A percentile compares a stretch with the other conserved stretches of the same genome.
phyloP scores from a whole-genome alignment of 192 early-diverging fungal genomes.

The Coemansia sp. region DNA sequence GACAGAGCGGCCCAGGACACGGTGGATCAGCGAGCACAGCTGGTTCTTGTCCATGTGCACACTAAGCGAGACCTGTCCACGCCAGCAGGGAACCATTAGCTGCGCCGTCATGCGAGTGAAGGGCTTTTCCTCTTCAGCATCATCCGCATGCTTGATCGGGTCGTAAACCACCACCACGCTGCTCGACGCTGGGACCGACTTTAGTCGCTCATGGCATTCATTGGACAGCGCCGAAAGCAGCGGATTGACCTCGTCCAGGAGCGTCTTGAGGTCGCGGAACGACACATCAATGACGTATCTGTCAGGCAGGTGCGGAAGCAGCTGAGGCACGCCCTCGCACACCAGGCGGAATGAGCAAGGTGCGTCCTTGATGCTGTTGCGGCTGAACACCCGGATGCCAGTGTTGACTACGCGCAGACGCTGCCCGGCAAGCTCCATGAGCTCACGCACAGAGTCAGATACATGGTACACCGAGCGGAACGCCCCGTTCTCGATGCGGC shows the following conservation, averaged over 20 bases:
- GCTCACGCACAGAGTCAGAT: conserved; percentile 72
- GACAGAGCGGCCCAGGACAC: conserved; percentile 50
- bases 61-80: conserved; percentile 72
- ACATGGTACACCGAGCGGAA: conserved; percentile 86
- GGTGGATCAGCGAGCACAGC: conserved; percentile 60
- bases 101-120: conserved; percentile 44
- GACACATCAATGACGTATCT: conserved; percentile 53
- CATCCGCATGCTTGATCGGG: conserved; percentile 24
- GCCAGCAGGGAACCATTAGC: conserved; percentile 73
- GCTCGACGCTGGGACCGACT: conserved; percentile 52
- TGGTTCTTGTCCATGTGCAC: conserved; percentile 77
- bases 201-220: conserved; percentile 44
- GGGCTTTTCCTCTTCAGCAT: conserved; percentile 37
- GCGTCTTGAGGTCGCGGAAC: conserved; percentile 52
- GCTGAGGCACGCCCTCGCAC: conserved; percentile 67
- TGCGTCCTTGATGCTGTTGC: conserved; percentile 64
- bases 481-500: conserved; percentile 76
- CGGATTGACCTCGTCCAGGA: conserved; percentile 61
- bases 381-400: conserved; percentile 86
- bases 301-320: conserved; percentile 58
- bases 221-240: conserved; percentile 55
- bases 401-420: conserved; percentile 87
- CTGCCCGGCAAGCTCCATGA: conserved; percentile 66
- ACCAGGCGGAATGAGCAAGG: conserved; percentile 71
- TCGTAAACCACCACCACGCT: conserved; percentile 64